These are phyloP conservation scores for Macrophomina phaseolina DNA, from an alignment of 2,329 filamentous ascomycete species.

Conservation along the genomic window DNA sequence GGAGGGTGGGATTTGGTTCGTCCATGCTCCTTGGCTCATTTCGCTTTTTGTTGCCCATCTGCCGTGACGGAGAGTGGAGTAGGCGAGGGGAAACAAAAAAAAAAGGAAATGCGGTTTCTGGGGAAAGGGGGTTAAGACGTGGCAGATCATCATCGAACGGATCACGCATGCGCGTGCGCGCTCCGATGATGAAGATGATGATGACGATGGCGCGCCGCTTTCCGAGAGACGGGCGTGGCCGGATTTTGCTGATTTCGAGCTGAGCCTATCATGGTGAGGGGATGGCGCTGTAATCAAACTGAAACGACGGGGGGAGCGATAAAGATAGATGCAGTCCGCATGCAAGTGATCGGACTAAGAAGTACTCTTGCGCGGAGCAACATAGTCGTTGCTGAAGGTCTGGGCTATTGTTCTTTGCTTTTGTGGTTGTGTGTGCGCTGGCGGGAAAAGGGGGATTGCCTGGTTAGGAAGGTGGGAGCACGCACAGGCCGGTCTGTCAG, in stretches of 20 bases:
- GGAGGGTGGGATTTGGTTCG: not conserved
- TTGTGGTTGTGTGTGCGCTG: not conserved
- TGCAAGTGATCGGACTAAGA: not conserved
- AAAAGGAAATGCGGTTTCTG: no score
- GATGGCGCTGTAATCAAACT: not conserved
- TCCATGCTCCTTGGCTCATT: constrained; percentile 10
- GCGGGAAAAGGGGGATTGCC: constrained; percentile 10
- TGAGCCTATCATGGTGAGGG: not conserved
- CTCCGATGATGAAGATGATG: not conserved
- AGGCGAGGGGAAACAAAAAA: no score
- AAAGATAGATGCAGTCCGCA: not conserved
- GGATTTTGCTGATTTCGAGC: not conserved
- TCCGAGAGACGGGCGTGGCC: no score
- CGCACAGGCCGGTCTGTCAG: not conserved
- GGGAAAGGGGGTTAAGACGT: no score
- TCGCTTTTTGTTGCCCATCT: not conserved
- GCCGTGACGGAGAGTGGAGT: not conserved
- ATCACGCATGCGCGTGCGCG: no score
- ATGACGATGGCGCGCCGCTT: not conserved
- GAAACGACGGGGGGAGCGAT: not conserved
- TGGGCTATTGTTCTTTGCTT: constrained; percentile 2
- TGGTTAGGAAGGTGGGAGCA: not conserved
- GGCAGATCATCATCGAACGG: no score
- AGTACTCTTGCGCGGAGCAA: not conserved
- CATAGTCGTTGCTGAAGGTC: not conserved